Evolutionary conservation across 805 yeast species (phyloP), one percentile per base, ranked within the genome.

Genomic region (Suhomyces kilbournensis): DNA sequence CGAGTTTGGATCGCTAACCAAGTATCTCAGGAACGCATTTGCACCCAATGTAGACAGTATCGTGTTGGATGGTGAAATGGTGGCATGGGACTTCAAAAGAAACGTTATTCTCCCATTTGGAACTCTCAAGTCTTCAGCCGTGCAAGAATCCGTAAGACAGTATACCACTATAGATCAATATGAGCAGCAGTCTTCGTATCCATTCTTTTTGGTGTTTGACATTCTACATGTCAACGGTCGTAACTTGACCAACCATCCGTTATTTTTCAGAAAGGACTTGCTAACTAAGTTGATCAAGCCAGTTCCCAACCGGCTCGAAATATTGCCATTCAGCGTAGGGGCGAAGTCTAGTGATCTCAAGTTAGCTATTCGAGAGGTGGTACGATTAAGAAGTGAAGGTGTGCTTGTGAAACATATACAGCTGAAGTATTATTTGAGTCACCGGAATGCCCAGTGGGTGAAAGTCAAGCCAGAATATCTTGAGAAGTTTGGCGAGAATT

Each of bases 381-480:
- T 92, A 2, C 74, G 75, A 2, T 72, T 72, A 38, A 78, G 86
- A 47, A 80, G 90, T 19, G 99, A 93, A 66, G 99, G 99, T 0
- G 71, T 93, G 7, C 81, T 93, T 51, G 68, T 93, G 39, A 93
- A 93, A 63, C 78, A 83, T 56, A 79, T 83, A 0, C 66, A 71
- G 10, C 76, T 87, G 2, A 69, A 65, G 14, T 93, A 93, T 64
- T 64, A 69, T 2, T 76, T 88, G 14, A 89, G 83, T n/a, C 79
- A 77, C 32, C 71, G 90, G 47, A 76, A 77, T 43, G 80, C 78
- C 15, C 69, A 77, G n/a, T 93, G 97, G 97, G 73, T 90, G 14
- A 93, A 93, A 62, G 80, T 93, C 2, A 93, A 93, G 65, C 98
- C 98, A 0, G 97, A 92, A 59, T 92, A 91, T 63, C 72, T 91